Percentiles rank a stretch among this genome's conserved stretches.
These are phyloP conservation scores for Microdochium bolleyi DNA, from an alignment of 2,329 filamentous ascomycete species.

Conservation along the genomic window DNA sequence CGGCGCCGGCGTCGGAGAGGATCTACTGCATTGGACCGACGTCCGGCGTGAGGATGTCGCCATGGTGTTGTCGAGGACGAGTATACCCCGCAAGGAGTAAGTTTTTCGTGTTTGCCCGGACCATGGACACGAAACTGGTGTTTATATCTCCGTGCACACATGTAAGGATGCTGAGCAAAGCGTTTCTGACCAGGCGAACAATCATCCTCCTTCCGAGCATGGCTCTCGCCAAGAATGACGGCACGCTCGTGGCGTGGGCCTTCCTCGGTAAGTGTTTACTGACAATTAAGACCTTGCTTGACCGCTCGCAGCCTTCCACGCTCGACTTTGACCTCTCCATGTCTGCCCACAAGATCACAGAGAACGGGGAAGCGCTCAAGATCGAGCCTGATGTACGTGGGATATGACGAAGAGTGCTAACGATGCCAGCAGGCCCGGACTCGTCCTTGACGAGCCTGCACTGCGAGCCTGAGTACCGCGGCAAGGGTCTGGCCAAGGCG, in stretches of 20 bases:
- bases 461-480: constrained; percentile 52
- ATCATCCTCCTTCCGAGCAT: constrained; percentile 36
- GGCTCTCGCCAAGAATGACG: constrained; percentile 34
- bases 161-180: no score
- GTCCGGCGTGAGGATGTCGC: constrained; percentile 44
- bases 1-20: constrained; percentile 12
- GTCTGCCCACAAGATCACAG: no score
- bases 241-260: constrained; percentile 53
- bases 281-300: no score
- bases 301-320: not conserved
- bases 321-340: not conserved
- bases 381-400: not conserved
- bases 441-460: constrained; percentile 54
- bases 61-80: constrained; percentile 44
- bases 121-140: no score
- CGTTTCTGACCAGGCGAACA: constrained; percentile 23
- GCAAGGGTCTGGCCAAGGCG: constrained; percentile 54
- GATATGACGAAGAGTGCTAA: not conserved
- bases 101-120: constrained; percentile 2
- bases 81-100: constrained; percentile 47
- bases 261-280: constrained; percentile 38
- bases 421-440: constrained; percentile 38
- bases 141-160: no score
- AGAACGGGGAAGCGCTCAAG: no score
- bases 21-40: constrained; percentile 46